Percentiles rank a stretch among this genome's conserved stretches.
Conservation (phyloP, 805 yeast species). For the Monosporozyma aerobia region DNA sequence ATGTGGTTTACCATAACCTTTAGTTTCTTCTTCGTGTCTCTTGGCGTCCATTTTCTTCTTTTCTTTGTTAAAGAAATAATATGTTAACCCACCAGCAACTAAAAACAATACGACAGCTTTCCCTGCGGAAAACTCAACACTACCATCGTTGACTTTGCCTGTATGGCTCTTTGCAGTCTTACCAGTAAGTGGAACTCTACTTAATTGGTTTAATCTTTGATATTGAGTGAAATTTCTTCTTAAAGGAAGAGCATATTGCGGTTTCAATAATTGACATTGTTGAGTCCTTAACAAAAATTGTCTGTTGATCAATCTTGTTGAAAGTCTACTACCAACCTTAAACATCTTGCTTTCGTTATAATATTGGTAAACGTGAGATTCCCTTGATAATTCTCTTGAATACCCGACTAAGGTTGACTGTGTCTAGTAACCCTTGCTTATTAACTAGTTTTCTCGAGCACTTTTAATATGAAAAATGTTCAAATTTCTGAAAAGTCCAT, state of each 20-base stretch:
- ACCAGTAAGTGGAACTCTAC: conserved; percentile 67
- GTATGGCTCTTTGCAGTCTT: conserved; percentile 17
- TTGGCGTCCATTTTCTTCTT: conserved; percentile 66
- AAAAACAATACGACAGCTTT: conserved; percentile 64
- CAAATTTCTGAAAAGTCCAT: not conserved
- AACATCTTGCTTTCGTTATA: not conserved
- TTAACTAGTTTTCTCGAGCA: not conserved
- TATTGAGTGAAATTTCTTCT: not conserved
- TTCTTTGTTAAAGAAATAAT: conserved; percentile 64
- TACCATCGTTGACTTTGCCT: conserved; percentile 31
- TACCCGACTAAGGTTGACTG: not conserved
- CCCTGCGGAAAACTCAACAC: conserved; percentile 74
- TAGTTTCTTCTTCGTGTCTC: conserved; percentile 72
- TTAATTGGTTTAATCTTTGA: conserved; percentile 39
- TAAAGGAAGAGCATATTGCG: not conserved
- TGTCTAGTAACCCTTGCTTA: not conserved
- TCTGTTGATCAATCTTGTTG: not conserved
- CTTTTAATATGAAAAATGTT: not conserved
- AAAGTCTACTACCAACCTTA: not conserved
- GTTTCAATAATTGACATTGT: not conserved
- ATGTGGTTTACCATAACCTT: conserved; percentile 85
- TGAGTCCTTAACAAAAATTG: not conserved
- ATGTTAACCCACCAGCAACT: conserved; percentile 60
- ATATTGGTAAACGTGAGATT: not conserved
- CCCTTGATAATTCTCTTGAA: not conserved